Conservation (phyloP, 2,329 filamentous ascomycete species). For the Sporothrix phasma region DNA sequence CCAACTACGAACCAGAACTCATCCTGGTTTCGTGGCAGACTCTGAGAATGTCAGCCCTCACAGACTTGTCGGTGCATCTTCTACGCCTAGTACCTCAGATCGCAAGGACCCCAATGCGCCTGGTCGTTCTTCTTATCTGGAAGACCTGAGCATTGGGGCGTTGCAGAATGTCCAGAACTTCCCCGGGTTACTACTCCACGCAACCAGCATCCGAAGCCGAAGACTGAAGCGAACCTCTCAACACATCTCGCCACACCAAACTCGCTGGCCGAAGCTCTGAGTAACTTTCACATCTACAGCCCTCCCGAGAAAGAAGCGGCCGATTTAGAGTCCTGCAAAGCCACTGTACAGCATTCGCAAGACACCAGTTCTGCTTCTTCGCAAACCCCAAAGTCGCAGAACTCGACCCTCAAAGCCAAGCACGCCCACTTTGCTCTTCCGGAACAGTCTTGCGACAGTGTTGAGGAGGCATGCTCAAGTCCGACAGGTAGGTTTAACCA, state of each 20-base stretch:
- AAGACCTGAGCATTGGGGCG: constrained; percentile 8
- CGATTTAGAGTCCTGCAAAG: background rate
- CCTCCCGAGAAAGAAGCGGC: constrained; percentile 7
- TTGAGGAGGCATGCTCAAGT: background rate
- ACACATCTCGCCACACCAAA: constrained; percentile 19
- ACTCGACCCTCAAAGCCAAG: background rate
- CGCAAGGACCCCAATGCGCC: background rate
- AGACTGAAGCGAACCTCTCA: background rate
- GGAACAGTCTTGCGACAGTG: background rate
- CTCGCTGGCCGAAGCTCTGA: constrained; percentile 26
- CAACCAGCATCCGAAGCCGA: background rate
- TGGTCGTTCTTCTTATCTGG: constrained; percentile 7
- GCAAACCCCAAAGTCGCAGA: background rate
- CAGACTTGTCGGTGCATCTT: background rate
- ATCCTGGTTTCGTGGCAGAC: background rate
- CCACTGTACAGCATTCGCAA: background rate
- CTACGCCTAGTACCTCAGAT: background rate
- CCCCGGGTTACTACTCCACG: background rate
- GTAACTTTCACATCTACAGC: constrained; percentile 26
- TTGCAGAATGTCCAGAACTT: constrained; percentile 11
- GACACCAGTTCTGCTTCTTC: background rate
- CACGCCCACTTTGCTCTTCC: constrained; percentile 12
- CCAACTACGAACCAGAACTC: constrained; percentile 3
- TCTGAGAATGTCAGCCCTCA: constrained; percentile 8
- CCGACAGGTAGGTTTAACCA: background rate